A percentile compares a stretch with the other conserved stretches of the same genome.
Evolutionary conservation across 805 yeast species (phyloP).

Genomic region (Spathaspora hagerdaliae): DNA sequence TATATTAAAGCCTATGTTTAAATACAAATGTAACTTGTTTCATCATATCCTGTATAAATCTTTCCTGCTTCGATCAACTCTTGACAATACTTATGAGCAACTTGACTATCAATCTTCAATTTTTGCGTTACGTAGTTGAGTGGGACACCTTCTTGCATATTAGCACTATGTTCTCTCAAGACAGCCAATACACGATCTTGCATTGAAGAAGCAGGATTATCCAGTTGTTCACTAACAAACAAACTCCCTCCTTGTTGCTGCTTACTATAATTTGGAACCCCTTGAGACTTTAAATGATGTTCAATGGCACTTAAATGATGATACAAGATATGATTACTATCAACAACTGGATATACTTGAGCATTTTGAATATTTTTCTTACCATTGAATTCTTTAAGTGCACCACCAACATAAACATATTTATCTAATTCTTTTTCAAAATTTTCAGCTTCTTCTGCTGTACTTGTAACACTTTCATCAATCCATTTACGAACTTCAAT

Average conservation of each 20-base stretch:
- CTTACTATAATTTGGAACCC: conserved; percentile 25
- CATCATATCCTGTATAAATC: conserved; percentile 68
- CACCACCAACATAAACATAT: conserved; percentile 54
- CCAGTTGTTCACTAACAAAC: conserved; percentile 28
- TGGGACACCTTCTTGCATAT: conserved; percentile 78
- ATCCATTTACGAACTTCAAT: conserved; percentile 65
- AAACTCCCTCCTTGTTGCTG: conserved; percentile 11
- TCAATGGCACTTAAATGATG: conserved; percentile 65
- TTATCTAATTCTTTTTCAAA: conserved; percentile 43
- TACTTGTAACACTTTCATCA: conserved; percentile 23
- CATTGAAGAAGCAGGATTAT: conserved; percentile 19
- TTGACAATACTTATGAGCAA: conserved; percentile 47
- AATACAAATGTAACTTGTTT: conserved; percentile 17
- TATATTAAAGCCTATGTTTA: neutral
- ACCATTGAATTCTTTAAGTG: conserved; percentile 53
- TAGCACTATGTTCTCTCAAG: conserved; percentile 46
- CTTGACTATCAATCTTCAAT: conserved; percentile 46
- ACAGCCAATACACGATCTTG: conserved; percentile 47
- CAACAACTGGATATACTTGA: conserved; percentile 50
- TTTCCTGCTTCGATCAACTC: conserved; percentile 63
- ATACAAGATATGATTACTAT: conserved; percentile 64
- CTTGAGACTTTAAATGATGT: conserved; percentile 52
- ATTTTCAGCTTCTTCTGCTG: conserved; percentile 26
- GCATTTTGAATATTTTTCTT: conserved; percentile 65
- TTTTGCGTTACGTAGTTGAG: conserved; percentile 55